phyloP scores from a whole-genome alignment of 768 basidiomycete genomes.

The Amanita muscaria region DNA sequence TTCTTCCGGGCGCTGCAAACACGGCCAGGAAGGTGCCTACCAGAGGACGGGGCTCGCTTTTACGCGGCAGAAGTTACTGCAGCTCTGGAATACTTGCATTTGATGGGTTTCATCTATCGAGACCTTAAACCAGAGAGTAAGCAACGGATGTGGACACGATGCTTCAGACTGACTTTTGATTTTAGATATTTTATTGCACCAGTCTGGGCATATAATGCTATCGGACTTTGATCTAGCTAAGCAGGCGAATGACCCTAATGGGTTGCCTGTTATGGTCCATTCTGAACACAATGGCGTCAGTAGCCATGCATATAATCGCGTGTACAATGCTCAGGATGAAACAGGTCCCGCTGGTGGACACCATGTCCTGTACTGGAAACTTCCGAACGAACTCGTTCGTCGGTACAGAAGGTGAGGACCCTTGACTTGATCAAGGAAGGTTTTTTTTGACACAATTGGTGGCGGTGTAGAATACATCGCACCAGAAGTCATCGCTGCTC shows the following conservation, averaged over 20 bases:
- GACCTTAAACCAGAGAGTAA: constrained; percentile 99
- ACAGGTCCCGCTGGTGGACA: constrained; percentile 90
- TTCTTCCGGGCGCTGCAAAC: constrained; percentile 98
- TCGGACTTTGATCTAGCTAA: constrained; percentile 99
- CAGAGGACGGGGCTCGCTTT: constrained; percentile 93
- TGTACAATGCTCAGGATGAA: constrained; percentile 9
- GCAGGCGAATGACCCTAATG: constrained; percentile 80
- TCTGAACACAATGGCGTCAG: constrained; percentile 85
- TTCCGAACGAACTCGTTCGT: constrained; percentile 99
- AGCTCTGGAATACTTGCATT: constrained; percentile 95
- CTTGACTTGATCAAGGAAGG: constrained; percentile 17
- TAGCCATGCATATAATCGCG: constrained; percentile 12
- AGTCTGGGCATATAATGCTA: constrained; percentile 98
- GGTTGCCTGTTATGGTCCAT: constrained; percentile 81
- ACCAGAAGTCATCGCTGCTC: constrained; percentile 94
- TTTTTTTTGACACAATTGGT: constrained; percentile 18
- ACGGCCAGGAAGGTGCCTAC: constrained; percentile 90
- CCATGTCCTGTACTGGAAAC: constrained; percentile 93
- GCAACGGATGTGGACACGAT: constrained; percentile 25
- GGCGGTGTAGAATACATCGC: constrained; percentile 85
- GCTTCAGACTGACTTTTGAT: constrained; percentile 8
- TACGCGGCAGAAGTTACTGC: constrained; percentile 98
- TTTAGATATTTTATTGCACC: constrained; percentile 91
- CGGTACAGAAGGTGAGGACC: constrained; percentile 83
- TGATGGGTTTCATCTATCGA: constrained; percentile 99